Base-by-base conservation (phyloP, 2,329 filamentous ascomycete species). In the Cryphonectria naterciae region DNA sequence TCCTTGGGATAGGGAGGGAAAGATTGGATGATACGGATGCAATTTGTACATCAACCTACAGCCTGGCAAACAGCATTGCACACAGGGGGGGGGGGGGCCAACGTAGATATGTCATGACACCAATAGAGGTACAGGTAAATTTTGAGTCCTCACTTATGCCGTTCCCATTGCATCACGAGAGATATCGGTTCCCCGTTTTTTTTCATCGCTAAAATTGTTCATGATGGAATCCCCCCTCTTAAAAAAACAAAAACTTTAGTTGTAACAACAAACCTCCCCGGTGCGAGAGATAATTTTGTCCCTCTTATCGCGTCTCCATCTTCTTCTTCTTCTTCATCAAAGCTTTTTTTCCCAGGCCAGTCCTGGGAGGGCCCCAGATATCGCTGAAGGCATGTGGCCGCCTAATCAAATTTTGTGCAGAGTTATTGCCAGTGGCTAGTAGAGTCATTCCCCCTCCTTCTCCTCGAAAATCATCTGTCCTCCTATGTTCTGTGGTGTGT, bases 281-380 rank as follows among this genome's bases (percentile, higher is more conserved):
- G 56, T 60, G 68, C 60, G 68, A 70, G 54, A 65, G 58, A 65
- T 54, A 65, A 66, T 66, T 63, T 52, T 61, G 46, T 52, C 25
- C 52, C 43, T 46, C 68, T 54, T 63, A 63, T 66, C 28, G 64
- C 61, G 35, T 61, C 52, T 49, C 68, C 58, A 63, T 56, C 54
- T 63, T 62, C 32, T 32, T 32, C 32, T 32, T 32, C 28, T 32
- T 32, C 43, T 64, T 64, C 67, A 61, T 61, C 37, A 63, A 58
- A 68, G 65, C 65, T 70, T 70, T 69, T 68, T 69, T 65, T 46
- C 28, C 49, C 43, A 41, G 32, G 56, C 64, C 68, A 58, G 32
- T 43, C 35, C 39, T 54, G n/a, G 41, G 43, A 22, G 46, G 46
- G 43, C 68, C 68, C 68, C 35, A 35, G 15, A n/a, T 25, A 32